phyloP scores from a whole-genome alignment of 106 monocot genomes.

The Phalaenopsis aphrodite region DNA sequence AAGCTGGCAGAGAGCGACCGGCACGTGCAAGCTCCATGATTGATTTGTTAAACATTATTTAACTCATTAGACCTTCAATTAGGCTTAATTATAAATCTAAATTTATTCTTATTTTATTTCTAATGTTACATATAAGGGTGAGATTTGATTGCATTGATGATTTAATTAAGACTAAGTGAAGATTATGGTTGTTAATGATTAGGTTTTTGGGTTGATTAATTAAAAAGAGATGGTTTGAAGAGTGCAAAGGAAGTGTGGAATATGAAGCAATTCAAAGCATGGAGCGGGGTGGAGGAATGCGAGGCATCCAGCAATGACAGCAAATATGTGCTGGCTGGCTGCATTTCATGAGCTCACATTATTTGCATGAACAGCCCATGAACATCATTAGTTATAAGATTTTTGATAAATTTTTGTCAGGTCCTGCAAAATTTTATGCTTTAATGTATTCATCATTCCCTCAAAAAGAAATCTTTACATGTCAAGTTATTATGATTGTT shows the following conservation, averaged over 20 bases:
- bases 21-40: too few species aligned
- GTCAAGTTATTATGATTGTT: too few species aligned
- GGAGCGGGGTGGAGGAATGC: background rate
- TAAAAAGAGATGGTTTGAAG: background rate
- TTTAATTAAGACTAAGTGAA: background rate
- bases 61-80: background rate
- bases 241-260: background rate
- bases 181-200: slow-evolving; percentile 3
- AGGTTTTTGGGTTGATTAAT: background rate
- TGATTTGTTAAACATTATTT: too few species aligned
- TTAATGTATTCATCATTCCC: too few species aligned
- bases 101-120: background rate
- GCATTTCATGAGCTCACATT: background rate
- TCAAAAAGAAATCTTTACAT: too few species aligned
- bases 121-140: too few species aligned
- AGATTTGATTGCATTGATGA: background rate
- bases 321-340: background rate
- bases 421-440: too few species aligned
- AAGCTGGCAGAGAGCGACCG: too few species aligned
- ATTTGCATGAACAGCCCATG: too few species aligned
- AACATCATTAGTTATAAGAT: too few species aligned
- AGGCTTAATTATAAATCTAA: background rate
- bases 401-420: too few species aligned
- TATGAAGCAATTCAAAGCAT: background rate
- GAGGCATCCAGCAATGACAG: background rate